Percentiles rank a stretch among this genome's conserved stretches.
These are phyloP conservation scores for Aspergillus hortae DNA, from an alignment of 2,329 filamentous ascomycete genomes.

Conservation along the genomic window DNA sequence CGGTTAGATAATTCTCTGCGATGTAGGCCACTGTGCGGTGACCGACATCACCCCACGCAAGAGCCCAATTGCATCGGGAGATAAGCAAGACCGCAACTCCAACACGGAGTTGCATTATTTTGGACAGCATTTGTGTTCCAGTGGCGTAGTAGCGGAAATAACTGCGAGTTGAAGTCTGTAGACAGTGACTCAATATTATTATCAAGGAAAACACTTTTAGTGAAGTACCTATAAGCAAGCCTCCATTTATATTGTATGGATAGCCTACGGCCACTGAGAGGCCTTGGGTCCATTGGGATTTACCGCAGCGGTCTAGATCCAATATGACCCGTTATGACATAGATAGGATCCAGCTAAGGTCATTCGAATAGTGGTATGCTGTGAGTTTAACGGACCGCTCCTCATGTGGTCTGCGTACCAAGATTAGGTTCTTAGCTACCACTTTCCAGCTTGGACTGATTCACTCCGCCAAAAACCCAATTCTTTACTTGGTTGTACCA, in stretches of 20 bases:
- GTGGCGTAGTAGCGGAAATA: not conserved
- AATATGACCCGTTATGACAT: not conserved
- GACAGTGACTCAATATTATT: no score
- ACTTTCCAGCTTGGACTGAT: not conserved
- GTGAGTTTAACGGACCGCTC: not conserved
- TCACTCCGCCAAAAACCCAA: not conserved
- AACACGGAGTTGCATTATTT: not conserved
- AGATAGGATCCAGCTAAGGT: not conserved
- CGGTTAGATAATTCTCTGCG: slow-evolving; percentile 7
- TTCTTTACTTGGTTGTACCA: not conserved
- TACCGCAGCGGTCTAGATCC: not conserved
- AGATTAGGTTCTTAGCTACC: not conserved
- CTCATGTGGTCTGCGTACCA: not conserved
- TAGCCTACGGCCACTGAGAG: not conserved
- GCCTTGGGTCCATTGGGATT: not conserved
- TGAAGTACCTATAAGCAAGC: not conserved
- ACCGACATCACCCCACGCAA: slow-evolving; percentile 10
- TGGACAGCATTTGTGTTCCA: not conserved
- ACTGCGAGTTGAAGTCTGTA: no score
- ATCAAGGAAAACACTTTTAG: not conserved
- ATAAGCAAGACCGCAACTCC: not conserved
- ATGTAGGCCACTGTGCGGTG: slow-evolving; percentile 12
- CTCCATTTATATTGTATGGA: not conserved
- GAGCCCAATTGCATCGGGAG: not conserved
- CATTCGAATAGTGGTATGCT: not conserved